Base-by-base conservation (phyloP, 1,284 basidiomycete species). In the Moesziomyces parantarcticus region DNA sequence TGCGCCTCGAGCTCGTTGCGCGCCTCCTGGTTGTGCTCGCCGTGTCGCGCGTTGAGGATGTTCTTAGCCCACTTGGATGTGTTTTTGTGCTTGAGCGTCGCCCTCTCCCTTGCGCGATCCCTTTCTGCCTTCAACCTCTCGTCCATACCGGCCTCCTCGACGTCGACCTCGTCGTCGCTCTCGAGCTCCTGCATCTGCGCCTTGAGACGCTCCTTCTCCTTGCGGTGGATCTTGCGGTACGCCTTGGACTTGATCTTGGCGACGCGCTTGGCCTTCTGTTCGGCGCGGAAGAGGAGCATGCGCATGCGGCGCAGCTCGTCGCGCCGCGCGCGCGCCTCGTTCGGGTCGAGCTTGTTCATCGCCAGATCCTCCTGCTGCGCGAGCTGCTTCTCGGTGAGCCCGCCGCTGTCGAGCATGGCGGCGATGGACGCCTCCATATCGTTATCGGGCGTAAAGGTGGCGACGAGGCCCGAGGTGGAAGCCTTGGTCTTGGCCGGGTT, bases 221-320 rank as follows among this genome's bases (percentile, higher is more conserved):
- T 93, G 83, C 93, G 88, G 78, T 90, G 90, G 49, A 98, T 88
- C 76, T 92, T 91, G 40, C 94, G 88, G 83, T 93, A 98, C 4
- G 93, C 90, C 85, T 96, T 97, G 84, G 90, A 92, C 87, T 99
- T 98, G 86, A 99, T 98, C 86, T 97, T 98, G 41, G 91, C 89
- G 10, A 97, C 88, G 13, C 95, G 89, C 80, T 92, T 93, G 11
- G 94, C 93, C 83, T 96, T 96, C 40, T 90, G 87, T 79, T 99
- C 95, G 0, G 93, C 93, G 5, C 95, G 90, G 86, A 97, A 97
- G 87, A 95, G 92, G 49, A 98, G 87, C 77, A 97, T 94, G 32
- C 96, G 90, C 89, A 94, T 93, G 78, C 90, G 89, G 18, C 92
- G 89, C 16, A 98, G 88, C 80, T 95, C 92, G 1, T 88, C 88